Conservation (phyloP, 2,329 filamentous ascomycete species). For the Cercospora zeina region DNA sequence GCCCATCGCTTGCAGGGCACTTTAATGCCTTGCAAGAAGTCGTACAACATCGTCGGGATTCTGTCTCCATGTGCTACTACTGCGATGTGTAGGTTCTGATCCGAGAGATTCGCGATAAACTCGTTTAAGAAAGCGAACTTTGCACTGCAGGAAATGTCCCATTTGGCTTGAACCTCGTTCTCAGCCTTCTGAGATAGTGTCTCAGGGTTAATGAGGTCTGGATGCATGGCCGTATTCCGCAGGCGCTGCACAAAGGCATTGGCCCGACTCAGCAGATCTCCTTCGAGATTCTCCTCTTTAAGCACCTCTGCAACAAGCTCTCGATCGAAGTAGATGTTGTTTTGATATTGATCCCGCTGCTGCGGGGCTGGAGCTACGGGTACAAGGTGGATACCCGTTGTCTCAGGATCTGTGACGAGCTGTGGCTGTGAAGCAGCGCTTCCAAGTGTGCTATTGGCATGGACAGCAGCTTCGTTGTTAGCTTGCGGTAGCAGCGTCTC, state of each 20-base stretch:
- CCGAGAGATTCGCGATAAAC: conserved; percentile 35
- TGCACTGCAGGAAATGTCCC: conserved; percentile 40
- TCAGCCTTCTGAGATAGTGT: conserved; percentile 35
- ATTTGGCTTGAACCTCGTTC: conserved; percentile 36
- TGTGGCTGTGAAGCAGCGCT: conserved; percentile 6
- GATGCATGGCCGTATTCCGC: conserved; percentile 36
- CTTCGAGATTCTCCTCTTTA: conserved; percentile 19
- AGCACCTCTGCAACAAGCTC: conserved; percentile 35
- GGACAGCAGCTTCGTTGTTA: conserved; percentile 11
- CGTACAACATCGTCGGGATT: conserved; percentile 39
- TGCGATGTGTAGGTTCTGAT: conserved; percentile 33
- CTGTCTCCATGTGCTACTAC: conserved; percentile 37
- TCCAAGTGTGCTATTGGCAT: conserved; percentile 7
- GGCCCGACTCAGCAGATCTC: conserved; percentile 26
- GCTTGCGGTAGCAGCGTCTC: conserved; percentile 38
- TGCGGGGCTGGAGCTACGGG: conserved; percentile 36
- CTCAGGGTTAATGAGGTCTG: conserved; percentile 41
- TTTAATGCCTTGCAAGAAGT: conserved; percentile 29
- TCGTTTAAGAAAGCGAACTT: conserved; percentile 43
- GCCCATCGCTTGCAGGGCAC: conserved; percentile 31
- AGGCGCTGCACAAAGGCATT: conserved; percentile 35
- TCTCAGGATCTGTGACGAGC: conserved; percentile 23
- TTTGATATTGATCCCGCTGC: conserved; percentile 39
- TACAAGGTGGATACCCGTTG: conserved; percentile 29
- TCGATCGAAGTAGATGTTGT: conserved; percentile 30